phyloP scores from a whole-genome alignment of 2,329 filamentous ascomycete species.

The Xylaria sp. region DNA sequence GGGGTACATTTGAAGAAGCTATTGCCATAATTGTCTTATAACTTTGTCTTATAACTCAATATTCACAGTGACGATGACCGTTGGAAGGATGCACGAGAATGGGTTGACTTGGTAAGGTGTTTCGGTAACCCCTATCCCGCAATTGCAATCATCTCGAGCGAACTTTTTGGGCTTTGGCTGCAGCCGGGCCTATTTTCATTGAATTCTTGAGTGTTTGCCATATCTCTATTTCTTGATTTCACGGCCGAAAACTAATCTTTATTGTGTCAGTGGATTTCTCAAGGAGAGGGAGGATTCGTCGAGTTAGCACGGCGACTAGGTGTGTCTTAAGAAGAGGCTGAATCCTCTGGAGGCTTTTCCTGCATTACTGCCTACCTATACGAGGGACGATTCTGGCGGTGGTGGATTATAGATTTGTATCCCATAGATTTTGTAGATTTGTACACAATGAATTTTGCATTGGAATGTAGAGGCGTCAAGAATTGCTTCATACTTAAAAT shows the following conservation, averaged over 20 bases:
- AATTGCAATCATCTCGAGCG: neutral
- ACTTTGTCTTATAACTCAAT: slow-evolving; percentile 18
- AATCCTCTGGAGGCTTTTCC: neutral
- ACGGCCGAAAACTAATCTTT: slow-evolving; percentile 16
- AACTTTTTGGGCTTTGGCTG: neutral
- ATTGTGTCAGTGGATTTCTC: slow-evolving; percentile 58
- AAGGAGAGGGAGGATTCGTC: slow-evolving; percentile 61
- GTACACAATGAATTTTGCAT: neutral
- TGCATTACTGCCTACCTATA: neutral
- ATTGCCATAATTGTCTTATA: slow-evolving; percentile 13
- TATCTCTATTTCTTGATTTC: neutral
- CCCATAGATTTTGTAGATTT: neutral
- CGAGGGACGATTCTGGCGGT: neutral
- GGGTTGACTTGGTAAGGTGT: slow-evolving; percentile 67
- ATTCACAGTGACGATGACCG: slow-evolving; percentile 56
- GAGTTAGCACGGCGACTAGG: slow-evolving; percentile 62
- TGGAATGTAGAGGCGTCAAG: neutral
- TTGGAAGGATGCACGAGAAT: slow-evolving; percentile 63
- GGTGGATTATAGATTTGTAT: neutral
- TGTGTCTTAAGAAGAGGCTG: slow-evolving; percentile 36
- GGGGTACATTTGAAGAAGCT: slow-evolving; percentile 8
- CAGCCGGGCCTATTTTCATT: neutral
- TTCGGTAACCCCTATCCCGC: neutral
- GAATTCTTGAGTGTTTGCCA: neutral
- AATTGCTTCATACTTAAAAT: neutral